Conservation (phyloP, 345 rosid species). For the Cardamine chenopodiifolia region DNA sequence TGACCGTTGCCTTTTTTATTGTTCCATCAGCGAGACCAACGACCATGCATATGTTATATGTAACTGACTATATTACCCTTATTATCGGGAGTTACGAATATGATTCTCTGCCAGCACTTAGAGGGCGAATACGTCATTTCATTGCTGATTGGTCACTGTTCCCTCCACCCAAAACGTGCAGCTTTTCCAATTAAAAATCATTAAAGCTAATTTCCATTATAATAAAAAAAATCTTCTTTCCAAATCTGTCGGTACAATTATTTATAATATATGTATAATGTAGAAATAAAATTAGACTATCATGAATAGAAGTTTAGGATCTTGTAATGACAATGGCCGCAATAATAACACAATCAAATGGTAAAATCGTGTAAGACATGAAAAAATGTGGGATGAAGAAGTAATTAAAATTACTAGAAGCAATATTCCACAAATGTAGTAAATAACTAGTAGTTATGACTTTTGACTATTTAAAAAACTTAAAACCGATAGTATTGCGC, state of each 20-base stretch:
- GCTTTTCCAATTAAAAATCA: neutral
- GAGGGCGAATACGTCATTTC: neutral
- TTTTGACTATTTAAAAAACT: slow-evolving; percentile 11
- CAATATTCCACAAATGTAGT: neutral
- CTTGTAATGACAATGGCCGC: neutral
- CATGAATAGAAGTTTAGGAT: neutral
- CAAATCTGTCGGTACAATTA: slow-evolving; percentile 36
- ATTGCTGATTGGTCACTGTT: neutral
- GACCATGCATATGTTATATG: slow-evolving; percentile 13
- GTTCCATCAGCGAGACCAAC: slow-evolving; percentile 19
- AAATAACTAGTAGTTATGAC: slow-evolving; percentile 3
- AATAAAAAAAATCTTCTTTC: neutral
- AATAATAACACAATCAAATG: neutral
- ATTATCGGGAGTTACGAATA: neutral
- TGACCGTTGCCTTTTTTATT: slow-evolving; percentile 28
- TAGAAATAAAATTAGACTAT: neutral
- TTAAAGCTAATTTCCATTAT: slow-evolving; percentile 20
- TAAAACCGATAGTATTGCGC: neutral
- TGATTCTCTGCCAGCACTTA: neutral
- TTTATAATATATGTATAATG: neutral
- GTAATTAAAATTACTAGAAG: neutral
- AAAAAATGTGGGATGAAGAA: neutral
- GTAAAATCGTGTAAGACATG: too few species aligned
- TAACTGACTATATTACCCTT: slow-evolving; percentile 18
- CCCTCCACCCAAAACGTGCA: slow-evolving; percentile 26